Conservation (phyloP, 352 stramenopile species). For the Phytophthora quininea region DNA sequence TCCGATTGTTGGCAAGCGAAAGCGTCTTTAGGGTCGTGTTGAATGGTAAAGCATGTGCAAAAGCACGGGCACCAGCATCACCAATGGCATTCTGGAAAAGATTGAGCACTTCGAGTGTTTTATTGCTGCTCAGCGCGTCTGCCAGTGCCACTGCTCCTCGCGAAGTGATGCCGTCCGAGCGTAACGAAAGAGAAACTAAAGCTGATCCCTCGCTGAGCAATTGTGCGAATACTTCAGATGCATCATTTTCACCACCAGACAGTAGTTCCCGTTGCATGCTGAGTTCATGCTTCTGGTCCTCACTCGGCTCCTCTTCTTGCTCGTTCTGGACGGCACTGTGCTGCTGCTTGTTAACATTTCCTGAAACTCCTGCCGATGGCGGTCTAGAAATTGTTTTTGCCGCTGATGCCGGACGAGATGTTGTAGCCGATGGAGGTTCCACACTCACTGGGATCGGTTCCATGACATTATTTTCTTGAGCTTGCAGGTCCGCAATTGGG, state of each 20-base stretch:
- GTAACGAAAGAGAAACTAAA: conserved; percentile 64
- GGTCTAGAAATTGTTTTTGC: conserved; percentile 10
- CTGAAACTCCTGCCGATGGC: conserved; percentile 12
- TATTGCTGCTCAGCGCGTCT: conserved; percentile 43
- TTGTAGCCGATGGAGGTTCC: neutral
- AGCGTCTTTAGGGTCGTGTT: conserved; percentile 66
- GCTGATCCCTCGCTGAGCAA: conserved; percentile 43
- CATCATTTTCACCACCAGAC: conserved; percentile 4
- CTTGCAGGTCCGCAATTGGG: neutral
- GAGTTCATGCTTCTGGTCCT: conserved; percentile 19
- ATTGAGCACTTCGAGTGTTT: conserved; percentile 66
- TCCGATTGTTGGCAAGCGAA: conserved; percentile 66
- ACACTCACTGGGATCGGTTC: neutral
- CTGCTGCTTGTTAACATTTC: neutral
- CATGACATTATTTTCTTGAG: too few relatives aligned
- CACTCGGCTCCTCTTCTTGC: conserved; percentile 4
- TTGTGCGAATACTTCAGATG: conserved; percentile 40
- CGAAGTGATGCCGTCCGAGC: conserved; percentile 56
- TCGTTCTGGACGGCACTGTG: conserved; percentile 1
- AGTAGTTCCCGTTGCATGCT: conserved; percentile 24
- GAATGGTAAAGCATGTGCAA: conserved; percentile 63
- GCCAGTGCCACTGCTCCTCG: conserved; percentile 49
- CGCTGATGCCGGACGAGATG: conserved; percentile 15
- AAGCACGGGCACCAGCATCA: conserved; percentile 57
- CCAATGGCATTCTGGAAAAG: conserved; percentile 71